phyloP scores from a whole-genome alignment of 2,329 filamentous ascomycete genomes.

The Atkinsonella texensis region DNA sequence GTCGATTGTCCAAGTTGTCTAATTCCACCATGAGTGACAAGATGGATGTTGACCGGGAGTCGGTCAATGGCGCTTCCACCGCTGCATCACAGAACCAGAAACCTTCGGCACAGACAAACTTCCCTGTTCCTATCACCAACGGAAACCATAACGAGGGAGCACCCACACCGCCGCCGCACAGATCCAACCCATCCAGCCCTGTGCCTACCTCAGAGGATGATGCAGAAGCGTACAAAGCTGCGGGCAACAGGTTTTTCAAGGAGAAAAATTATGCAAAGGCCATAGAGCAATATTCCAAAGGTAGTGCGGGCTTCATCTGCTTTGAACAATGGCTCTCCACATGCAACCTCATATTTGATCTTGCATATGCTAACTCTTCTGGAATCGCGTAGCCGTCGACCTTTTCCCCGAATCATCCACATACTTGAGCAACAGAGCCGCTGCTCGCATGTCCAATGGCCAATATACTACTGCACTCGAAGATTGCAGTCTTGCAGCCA shows the following conservation, averaged over 20 bases:
- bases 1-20: conserved; percentile 59
- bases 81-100: conserved; percentile 30
- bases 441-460: conserved; percentile 81
- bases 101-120: conserved; percentile 29
- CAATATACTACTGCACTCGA: conserved; percentile 71
- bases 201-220: conserved; percentile 50
- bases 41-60: conserved; percentile 68
- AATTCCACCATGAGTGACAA: conserved; percentile 46
- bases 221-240: conserved; percentile 81
- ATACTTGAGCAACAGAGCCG: conserved; percentile 89
- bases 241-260: conserved; percentile 96
- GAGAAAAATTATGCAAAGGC: conserved; percentile 79
- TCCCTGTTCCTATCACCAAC: conserved; percentile 41
- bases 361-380: background rate
- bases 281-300: conserved; percentile 89
- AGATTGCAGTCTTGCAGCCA: conserved; percentile 71
- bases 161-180: conserved; percentile 62
- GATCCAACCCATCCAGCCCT: conserved; percentile 49
- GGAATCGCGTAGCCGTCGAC: conserved; percentile 56
- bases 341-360: background rate
- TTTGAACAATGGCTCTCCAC: background rate
- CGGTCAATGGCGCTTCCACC: conserved; percentile 38
- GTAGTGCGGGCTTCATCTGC: conserved; percentile 33
- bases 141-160: conserved; percentile 31
- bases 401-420: conserved; percentile 75